Evolutionary conservation across 1,284 basidiomycete genomes (phyloP).

Genomic region (Cystobasidiaceae sp.): DNA sequence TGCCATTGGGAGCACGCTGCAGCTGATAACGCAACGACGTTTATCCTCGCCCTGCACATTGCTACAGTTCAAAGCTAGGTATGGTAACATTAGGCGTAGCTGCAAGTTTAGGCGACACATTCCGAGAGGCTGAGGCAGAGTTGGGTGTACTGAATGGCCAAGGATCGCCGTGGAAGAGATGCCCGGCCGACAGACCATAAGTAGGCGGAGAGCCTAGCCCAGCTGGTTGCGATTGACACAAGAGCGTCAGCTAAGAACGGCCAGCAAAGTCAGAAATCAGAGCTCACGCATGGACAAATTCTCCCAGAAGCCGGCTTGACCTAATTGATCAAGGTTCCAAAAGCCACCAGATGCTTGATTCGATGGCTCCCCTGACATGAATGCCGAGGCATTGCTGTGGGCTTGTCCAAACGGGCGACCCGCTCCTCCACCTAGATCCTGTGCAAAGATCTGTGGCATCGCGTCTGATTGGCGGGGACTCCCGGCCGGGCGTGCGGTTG

Average conservation of each 20-base stretch:
- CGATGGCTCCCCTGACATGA: conserved; percentile 8
- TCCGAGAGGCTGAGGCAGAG: conserved; percentile 19
- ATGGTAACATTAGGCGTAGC: not conserved
- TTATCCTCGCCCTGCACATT: too few relatives aligned
- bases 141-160: conserved; percentile 30
- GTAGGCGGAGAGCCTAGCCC: conserved; percentile 27
- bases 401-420: not conserved
- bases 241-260: not conserved
- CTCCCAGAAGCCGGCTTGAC: conserved; percentile 30
- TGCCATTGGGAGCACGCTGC: too few relatives aligned
- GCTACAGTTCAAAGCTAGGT: too few relatives aligned
- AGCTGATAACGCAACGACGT: too few relatives aligned
- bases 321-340: conserved; percentile 30
- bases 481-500: not conserved
- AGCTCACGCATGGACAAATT: conserved; percentile 29
- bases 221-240: not conserved
- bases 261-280: not conserved
- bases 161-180: conserved; percentile 28
- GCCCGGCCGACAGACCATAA: conserved; percentile 22
- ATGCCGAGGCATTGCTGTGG: not conserved
- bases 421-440: not conserved
- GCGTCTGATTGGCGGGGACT: not conserved
- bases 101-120: not conserved
- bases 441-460: conserved; percentile 2
- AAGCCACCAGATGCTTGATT: conserved; percentile 6